Evolutionary conservation across 495 filamentous ascomycete genomes (phyloP).

Genomic region (Tuber aestivum): DNA sequence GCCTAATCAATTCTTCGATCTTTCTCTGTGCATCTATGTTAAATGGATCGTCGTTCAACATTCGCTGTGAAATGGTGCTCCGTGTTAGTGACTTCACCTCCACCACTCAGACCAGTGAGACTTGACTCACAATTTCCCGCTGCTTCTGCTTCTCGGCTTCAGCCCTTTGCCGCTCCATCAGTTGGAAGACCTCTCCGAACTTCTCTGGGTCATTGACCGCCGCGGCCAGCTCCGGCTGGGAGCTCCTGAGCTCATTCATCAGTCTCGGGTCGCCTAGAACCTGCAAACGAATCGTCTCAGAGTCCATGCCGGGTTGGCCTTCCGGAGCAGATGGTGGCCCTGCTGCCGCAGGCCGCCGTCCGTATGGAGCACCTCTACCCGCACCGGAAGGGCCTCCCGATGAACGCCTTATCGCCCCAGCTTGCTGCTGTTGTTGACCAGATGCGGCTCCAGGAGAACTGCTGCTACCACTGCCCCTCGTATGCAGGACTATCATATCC

Average conservation of each 20-base stretch:
- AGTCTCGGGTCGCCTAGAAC: slow-evolving; percentile 71
- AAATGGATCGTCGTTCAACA: slow-evolving; percentile 86
- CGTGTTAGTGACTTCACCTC: slow-evolving; percentile 15
- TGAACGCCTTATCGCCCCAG: slow-evolving; percentile 24
- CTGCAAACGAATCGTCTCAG: slow-evolving; percentile 74
- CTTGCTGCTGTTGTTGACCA: slow-evolving; percentile 45
- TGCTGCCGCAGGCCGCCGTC: slow-evolving; percentile 12
- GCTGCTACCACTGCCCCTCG: slow-evolving; percentile 48
- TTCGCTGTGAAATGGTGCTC: slow-evolving; percentile 22
- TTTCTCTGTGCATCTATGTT: slow-evolving; percentile 81
- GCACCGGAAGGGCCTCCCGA: slow-evolving; percentile 6
- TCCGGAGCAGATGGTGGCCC: not conserved
- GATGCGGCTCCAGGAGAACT: slow-evolving; percentile 35
- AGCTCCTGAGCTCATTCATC: slow-evolving; percentile 59
- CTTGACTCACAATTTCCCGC: slow-evolving; percentile 55
- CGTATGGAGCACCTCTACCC: slow-evolving; percentile 22
- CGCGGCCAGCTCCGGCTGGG: slow-evolving; percentile 67
- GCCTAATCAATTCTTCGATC: slow-evolving; percentile 94
- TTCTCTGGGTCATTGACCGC: slow-evolving; percentile 69
- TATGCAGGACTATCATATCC: slow-evolving; percentile 87
- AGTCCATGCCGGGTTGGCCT: slow-evolving; percentile 52
- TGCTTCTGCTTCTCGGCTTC: slow-evolving; percentile 67
- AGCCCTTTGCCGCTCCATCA: slow-evolving; percentile 60
- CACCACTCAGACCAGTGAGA: not conserved
- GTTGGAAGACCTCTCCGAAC: slow-evolving; percentile 64